Evolutionary conservation across 2,329 filamentous ascomycete genomes (phyloP), one percentile per base, ranked within the genome.

Genomic region (Fusarium nurragi): DNA sequence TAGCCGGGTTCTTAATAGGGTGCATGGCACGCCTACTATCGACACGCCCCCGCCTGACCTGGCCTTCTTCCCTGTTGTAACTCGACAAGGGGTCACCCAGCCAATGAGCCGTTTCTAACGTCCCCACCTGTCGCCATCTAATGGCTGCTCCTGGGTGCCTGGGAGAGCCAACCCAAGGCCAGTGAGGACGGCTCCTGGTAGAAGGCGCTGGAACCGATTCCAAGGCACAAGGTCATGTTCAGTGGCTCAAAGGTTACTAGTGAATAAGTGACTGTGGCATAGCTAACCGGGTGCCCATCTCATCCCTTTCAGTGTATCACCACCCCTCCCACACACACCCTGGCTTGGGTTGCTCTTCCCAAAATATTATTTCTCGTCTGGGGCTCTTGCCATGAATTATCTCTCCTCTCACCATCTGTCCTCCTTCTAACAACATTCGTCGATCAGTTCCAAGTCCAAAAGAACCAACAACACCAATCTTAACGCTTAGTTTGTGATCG

Each of bases 281-380:
- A 34, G 16, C 32, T 30, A 60, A 40, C 54, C 54, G 47, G 55
- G 43, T 52, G 49, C 47, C 30, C 39, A 45, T 63, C 54, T 70
- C 70, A 58, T 44, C 70, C 51, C 21, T 32, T 50, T 55, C 38
- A 56, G 53, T 34, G 32, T 34, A 34, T 34, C 32, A 34, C 16
- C 32, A 34, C 32, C 32, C 32, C 32, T 34, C 32, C 32, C 67
- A 73, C 72, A 66, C 71, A 69, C 71, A 59, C 68, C 70, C 68
- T 56, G 65, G 57, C 67, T 64, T 64, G 64, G 67, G 63, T 73
- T 73, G 68, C 65, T 74, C 65, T 67, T 73, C 75, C 75, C 74
- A 77, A 77, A 77, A 77, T 77, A 77, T 76, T 77, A 77, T 77
- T 77, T 76, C 75, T 76, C 74, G 68, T 73, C 64, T 73, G 63